Base-by-base conservation (phyloP, 83 land plant species). In the Diphasiastrum complanatum region DNA sequence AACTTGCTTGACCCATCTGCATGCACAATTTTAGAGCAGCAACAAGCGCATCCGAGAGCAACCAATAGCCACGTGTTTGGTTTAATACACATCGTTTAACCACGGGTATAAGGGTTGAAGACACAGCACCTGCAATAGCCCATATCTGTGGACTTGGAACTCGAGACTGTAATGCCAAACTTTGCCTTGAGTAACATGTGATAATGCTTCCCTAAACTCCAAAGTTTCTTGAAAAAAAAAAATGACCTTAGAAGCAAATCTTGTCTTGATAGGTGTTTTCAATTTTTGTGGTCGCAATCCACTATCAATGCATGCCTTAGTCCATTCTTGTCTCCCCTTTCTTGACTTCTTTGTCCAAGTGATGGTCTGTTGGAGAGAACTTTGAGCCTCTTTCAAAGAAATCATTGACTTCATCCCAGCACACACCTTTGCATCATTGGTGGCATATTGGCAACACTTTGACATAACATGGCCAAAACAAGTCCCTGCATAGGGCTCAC, bases 391-490 rank as follows among this genome's bases (percentile, higher is more conserved):
- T n/a, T 47, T 47, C 12, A 47, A 19, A 5, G n/a, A 47, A 24
- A 47, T n/a, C n/a, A n/a, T 24, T n/a, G 12, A 19, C 51, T 24
- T 47, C n/a, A 47, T 18, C 24, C 51, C n/a, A 5, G 23, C n/a
- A 47, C 51, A 18, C n/a, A 47, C 51, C 51, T 47, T 47, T 4
- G 23, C 4, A n/a, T 5, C 51, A 47, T 47, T 47, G 4, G 51
- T 47, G 5, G n/a, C n/a, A n/a, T n/a, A n/a, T n/a, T n/a, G n/a
- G n/a, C n/a, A n/a, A n/a, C n/a, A n/a, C n/a, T n/a, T 47, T 4
- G 51, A 47, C 51, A 47, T 47, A 19, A 47, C 51, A 5, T 47
- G 51, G 5, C 51, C 51, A n/a, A 47, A 47, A 24, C 51, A 47
- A 4, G 51, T 47, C 14, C 51, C 51, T n/a, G 18, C 51, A 47